Evolutionary conservation across 495 filamentous ascomycete species (phyloP).

Genomic region (Niebla homalea): DNA sequence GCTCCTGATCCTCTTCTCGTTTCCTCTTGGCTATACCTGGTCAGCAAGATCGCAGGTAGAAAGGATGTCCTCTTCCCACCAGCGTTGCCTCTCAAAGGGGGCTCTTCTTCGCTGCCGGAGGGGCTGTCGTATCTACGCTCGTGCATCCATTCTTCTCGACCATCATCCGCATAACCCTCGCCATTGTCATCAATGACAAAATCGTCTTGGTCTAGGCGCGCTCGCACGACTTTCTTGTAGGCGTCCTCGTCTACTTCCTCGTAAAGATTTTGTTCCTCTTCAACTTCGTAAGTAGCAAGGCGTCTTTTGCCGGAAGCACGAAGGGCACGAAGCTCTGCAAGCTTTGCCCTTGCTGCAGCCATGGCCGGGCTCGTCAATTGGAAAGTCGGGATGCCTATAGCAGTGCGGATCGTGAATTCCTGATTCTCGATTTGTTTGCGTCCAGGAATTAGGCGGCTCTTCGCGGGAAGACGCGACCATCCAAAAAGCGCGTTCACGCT

Average conservation of each 20-base stretch:
- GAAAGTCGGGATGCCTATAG: no score
- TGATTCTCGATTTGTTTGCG: not conserved
- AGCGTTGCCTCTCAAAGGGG: constrained; percentile 51
- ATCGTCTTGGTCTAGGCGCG: constrained; percentile 83
- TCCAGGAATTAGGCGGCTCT: not conserved
- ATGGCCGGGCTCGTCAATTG: not conserved
- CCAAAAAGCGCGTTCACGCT: not conserved
- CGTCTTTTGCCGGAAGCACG: constrained; percentile 83
- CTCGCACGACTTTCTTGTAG: constrained; percentile 89
- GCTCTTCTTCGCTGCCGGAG: constrained; percentile 58
- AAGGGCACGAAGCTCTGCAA: constrained; percentile 74
- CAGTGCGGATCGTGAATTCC: not conserved
- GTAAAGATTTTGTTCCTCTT: constrained; percentile 74
- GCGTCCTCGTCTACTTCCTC: constrained; percentile 95
- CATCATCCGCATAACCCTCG: constrained; percentile 89
- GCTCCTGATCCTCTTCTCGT: constrained; percentile 76
- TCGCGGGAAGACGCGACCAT: not conserved
- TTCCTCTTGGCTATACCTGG: constrained; percentile 58
- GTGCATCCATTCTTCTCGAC: constrained; percentile 88
- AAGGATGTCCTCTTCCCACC: constrained; percentile 22
- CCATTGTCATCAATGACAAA: constrained; percentile 95
- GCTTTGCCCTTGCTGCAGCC: constrained; percentile 1
- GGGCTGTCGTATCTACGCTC: constrained; percentile 49
- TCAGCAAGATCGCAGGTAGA: not conserved
- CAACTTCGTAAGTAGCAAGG: constrained; percentile 75